Evolutionary conservation across 2,329 filamentous ascomycete genomes (phyloP).

Genomic region (Trichoderma harzianum): DNA sequence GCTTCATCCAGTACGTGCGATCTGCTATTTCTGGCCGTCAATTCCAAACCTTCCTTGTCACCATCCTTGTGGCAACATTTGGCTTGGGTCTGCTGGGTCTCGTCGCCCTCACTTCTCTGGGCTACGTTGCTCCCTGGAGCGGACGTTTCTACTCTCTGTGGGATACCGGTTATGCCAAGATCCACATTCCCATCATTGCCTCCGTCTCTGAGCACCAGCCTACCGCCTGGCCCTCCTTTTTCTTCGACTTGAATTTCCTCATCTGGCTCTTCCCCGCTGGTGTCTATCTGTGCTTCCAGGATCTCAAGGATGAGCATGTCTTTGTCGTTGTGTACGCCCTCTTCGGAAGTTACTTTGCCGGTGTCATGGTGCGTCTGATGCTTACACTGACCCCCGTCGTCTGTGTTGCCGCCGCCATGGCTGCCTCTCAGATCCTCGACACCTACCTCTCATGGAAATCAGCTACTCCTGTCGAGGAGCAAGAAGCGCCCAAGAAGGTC

Average conservation of each 20-base stretch:
- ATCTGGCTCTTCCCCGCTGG: slow-evolving; percentile 99
- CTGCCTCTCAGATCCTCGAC: slow-evolving; percentile 82
- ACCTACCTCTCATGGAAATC: slow-evolving; percentile 70
- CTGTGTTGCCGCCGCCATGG: slow-evolving; percentile 88
- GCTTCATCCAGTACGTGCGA: slow-evolving; percentile 85
- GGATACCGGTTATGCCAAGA: slow-evolving; percentile 98
- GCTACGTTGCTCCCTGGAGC: slow-evolving; percentile 94
- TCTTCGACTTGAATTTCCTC: slow-evolving; percentile 96
- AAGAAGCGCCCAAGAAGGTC: slow-evolving; percentile 55
- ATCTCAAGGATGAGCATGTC: slow-evolving; percentile 91
- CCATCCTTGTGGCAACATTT: slow-evolving; percentile 72
- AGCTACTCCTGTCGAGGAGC: slow-evolving; percentile 51
- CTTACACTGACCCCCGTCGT: slow-evolving; percentile 94
- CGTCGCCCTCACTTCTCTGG: slow-evolving; percentile 82
- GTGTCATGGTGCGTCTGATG: slow-evolving; percentile 99
- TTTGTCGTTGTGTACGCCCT: slow-evolving; percentile 98
- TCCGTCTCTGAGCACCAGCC: slow-evolving; percentile 99
- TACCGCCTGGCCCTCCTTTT: slow-evolving; percentile 98
- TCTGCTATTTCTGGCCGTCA: slow-evolving; percentile 87
- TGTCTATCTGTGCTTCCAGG: slow-evolving; percentile 96
- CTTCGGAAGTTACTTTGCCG: slow-evolving; percentile 94
- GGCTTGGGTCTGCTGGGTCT: slow-evolving; percentile 69
- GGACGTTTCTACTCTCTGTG: slow-evolving; percentile 99
- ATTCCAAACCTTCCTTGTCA: slow-evolving; percentile 84
- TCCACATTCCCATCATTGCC: slow-evolving; percentile 98